phyloP scores from a whole-genome alignment of 495 filamentous ascomycete species.

The Mytilinidion resinicola region DNA sequence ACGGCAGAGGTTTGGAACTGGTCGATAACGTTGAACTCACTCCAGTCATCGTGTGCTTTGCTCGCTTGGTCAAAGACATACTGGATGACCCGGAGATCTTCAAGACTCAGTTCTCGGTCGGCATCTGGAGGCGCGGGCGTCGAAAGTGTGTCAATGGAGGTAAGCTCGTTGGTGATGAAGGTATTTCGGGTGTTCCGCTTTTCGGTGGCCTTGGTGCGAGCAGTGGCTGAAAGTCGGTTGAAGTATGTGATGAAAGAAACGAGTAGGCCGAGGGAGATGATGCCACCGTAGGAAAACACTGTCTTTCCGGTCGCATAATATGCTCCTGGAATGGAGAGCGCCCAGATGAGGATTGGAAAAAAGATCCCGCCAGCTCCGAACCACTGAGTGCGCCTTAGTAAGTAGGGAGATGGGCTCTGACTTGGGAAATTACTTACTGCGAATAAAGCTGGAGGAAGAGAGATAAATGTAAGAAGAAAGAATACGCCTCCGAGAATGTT shows the following conservation, averaged over 20 bases:
- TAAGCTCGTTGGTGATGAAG: not conserved
- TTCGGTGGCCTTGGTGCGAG: not conserved
- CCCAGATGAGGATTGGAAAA: not conserved
- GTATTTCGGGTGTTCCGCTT: not conserved
- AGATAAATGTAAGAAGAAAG: not conserved
- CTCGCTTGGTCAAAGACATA: not conserved
- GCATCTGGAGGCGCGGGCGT: conserved; percentile 24
- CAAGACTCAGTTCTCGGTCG: conserved; percentile 28
- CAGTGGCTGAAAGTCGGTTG: not conserved
- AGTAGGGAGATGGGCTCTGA: too few relatives aligned
- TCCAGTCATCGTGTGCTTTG: conserved; percentile 10
- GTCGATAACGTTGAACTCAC: conserved; percentile 15
- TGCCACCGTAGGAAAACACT: not conserved
- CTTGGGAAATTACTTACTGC: not conserved
- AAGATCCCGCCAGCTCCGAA: not conserved
- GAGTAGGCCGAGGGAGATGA: not conserved
- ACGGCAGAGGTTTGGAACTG: conserved; percentile 21
- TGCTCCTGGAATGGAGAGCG: not conserved
- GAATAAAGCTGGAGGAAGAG: not conserved
- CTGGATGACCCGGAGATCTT: not conserved
- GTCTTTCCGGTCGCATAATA: not conserved
- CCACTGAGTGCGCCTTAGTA: not conserved
- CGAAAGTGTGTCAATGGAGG: not conserved
- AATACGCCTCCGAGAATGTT: not conserved
- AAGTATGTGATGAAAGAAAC: not conserved